These are phyloP conservation scores for Boletellus ananas DNA, from an alignment of 768 basidiomycete genomes.

Conservation along the genomic window DNA sequence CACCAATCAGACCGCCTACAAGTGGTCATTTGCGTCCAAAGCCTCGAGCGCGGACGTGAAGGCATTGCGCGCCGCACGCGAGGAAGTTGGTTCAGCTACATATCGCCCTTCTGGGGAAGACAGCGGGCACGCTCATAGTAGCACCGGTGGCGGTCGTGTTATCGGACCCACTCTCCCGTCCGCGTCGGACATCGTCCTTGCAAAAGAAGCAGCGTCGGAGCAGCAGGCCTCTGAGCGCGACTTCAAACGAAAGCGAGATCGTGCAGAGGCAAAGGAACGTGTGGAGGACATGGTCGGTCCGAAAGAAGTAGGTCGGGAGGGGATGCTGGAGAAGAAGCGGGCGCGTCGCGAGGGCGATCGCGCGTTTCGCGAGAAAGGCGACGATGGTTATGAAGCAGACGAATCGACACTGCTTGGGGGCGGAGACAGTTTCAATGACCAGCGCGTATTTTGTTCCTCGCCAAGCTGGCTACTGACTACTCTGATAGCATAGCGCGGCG, in stretches of 20 bases:
- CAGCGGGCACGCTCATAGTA: slow-evolving; percentile 18
- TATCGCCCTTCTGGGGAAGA: slow-evolving; percentile 24
- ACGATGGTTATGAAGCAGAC: slow-evolving; percentile 74
- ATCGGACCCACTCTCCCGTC: slow-evolving; percentile 70
- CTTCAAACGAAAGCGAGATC: slow-evolving; percentile 64
- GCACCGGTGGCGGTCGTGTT: slow-evolving; percentile 39
- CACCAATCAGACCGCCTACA: slow-evolving; percentile 74
- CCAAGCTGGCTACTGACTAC: slow-evolving; percentile 4
- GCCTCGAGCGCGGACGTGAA: slow-evolving; percentile 53
- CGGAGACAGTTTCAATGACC: slow-evolving; percentile 74
- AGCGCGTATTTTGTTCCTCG: slow-evolving; percentile 42
- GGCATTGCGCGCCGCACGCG: slow-evolving; percentile 56
- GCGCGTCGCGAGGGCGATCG: slow-evolving; percentile 68
- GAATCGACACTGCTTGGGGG: slow-evolving; percentile 81
- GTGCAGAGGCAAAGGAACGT: slow-evolving; percentile 59
- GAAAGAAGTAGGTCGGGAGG: slow-evolving; percentile 77
- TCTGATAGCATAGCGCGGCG: slow-evolving; percentile 60
- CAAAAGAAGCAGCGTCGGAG: slow-evolving; percentile 60
- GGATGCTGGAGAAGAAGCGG: slow-evolving; percentile 82
- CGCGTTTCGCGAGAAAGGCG: slow-evolving; percentile 65
- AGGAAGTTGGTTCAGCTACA: slow-evolving; percentile 51
- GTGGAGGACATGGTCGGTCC: slow-evolving; percentile 79
- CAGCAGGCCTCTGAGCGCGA: slow-evolving; percentile 47
- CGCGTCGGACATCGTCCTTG: slow-evolving; percentile 63
- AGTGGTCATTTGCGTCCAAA: slow-evolving; percentile 83